A percentile compares a stretch with the other conserved stretches of the same genome.
Conservation (phyloP, 805 yeast species). For the Candida railenensis region DNA sequence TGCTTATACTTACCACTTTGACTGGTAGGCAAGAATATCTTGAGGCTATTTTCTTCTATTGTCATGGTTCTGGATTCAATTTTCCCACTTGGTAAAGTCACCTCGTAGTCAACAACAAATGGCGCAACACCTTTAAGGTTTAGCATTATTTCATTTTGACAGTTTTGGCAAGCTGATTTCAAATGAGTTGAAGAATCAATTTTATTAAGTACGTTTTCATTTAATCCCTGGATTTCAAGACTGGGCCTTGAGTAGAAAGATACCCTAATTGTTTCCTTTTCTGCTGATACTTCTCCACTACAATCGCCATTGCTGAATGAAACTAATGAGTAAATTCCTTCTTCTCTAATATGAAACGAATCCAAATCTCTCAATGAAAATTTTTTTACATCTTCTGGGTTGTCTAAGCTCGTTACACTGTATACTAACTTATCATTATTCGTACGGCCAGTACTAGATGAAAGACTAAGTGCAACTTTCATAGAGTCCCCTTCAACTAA, state of each 20-base stretch:
- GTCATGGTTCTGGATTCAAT: constrained; percentile 33
- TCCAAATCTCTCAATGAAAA: constrained; percentile 7
- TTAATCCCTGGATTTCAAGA: constrained; percentile 13
- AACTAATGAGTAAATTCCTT: constrained; percentile 42
- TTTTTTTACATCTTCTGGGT: constrained; percentile 14
- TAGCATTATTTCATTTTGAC: constrained; percentile 28
- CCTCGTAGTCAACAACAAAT: constrained; percentile 66
- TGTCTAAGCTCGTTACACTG: constrained; percentile 10
- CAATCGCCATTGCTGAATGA: constrained; percentile 46
- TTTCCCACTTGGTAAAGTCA: constrained; percentile 56
- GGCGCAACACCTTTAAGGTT: constrained; percentile 60
- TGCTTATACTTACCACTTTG: constrained; percentile 63
- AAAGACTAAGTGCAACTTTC: constrained; percentile 52
- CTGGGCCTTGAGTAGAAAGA: constrained; percentile 25
- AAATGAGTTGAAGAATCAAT: constrained; percentile 16
- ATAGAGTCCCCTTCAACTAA: constrained; percentile 63
- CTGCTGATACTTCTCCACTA: constrained; percentile 33
- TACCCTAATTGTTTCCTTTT: constrained; percentile 18
- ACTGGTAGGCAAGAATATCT: constrained; percentile 39
- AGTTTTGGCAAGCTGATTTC: constrained; percentile 32
- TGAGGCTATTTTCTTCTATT: constrained; percentile 24
- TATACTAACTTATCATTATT: constrained; percentile 33
- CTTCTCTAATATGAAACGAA: constrained; percentile 29
- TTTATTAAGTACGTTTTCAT: constrained; percentile 5
- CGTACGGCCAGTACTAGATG: constrained; percentile 30